These are phyloP conservation scores for Aurinia saxatilis DNA, from an alignment of 345 rosid species.

Conservation along the genomic window DNA sequence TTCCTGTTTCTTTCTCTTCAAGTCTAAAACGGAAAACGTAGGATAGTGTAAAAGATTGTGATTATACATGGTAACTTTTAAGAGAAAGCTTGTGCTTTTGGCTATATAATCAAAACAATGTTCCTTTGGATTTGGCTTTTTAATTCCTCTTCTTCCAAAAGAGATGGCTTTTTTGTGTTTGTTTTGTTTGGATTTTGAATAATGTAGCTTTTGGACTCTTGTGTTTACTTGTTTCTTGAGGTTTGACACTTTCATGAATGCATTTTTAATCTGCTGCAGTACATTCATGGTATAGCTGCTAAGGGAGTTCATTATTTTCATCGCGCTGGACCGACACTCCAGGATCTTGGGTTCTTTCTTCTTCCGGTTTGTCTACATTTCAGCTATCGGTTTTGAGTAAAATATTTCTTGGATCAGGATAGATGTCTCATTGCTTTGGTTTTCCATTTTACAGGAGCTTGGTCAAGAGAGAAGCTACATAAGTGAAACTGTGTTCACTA, in stretches of 20 bases:
- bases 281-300: slow-evolving; percentile 66
- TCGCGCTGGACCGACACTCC: slow-evolving; percentile 76
- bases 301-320: slow-evolving; percentile 93
- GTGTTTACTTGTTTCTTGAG: background rate
- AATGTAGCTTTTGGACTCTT: background rate
- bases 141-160: background rate
- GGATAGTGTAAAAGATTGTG: too few relatives aligned
- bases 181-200: background rate
- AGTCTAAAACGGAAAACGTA: too few relatives aligned
- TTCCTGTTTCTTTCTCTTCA: too few relatives aligned
- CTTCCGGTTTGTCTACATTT: slow-evolving; percentile 62
- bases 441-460: slow-evolving; percentile 54
- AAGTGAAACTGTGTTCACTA: slow-evolving; percentile 77
- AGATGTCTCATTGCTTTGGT: slow-evolving; percentile 9
- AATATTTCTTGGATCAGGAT: background rate
- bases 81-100: slow-evolving; percentile 25
- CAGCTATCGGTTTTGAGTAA: background rate
- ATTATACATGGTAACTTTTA: slow-evolving; percentile 17
- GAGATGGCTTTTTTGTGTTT: background rate
- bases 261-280: slow-evolving; percentile 19
- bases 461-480: slow-evolving; percentile 91
- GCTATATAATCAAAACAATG: background rate
- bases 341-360: slow-evolving; percentile 79
- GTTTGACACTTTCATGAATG: background rate
- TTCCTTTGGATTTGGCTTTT: background rate